These are phyloP conservation scores for Achaetomium macrosporum DNA, from an alignment of 2,329 filamentous ascomycete genomes.

Conservation along the genomic window DNA sequence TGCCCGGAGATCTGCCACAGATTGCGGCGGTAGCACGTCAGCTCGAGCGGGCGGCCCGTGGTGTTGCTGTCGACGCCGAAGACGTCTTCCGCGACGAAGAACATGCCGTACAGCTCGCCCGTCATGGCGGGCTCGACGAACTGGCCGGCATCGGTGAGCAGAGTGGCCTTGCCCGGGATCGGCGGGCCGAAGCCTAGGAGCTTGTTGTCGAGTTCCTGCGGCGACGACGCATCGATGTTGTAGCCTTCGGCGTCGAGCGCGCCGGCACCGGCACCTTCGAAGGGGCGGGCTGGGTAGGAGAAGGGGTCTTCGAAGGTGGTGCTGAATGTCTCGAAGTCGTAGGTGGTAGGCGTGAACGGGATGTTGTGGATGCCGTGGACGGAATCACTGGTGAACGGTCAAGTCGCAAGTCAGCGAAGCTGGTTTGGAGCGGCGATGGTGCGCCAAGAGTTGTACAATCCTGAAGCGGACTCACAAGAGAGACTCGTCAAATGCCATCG, in stretches of 20 bases:
- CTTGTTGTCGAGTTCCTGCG: slow-evolving; percentile 59
- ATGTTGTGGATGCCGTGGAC: slow-evolving; percentile 40
- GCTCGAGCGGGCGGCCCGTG: slow-evolving; percentile 58
- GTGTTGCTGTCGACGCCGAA: slow-evolving; percentile 54
- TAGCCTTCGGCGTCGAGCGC: slow-evolving; percentile 19
- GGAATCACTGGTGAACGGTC: slow-evolving; percentile 31
- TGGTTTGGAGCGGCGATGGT: neutral
- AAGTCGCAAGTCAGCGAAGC: neutral
- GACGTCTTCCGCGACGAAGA: slow-evolving; percentile 78
- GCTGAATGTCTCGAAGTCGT: slow-evolving; percentile 56
- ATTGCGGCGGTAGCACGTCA: slow-evolving; percentile 93
- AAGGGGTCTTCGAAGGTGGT: slow-evolving; percentile 63
- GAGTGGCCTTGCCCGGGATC: slow-evolving; percentile 47
- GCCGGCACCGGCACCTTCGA: slow-evolving; percentile 32
- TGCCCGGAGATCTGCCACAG: slow-evolving; percentile 92
- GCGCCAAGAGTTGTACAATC: neutral
- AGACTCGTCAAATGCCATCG: slow-evolving; percentile 51
- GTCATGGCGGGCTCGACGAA: slow-evolving; percentile 60
- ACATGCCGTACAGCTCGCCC: slow-evolving; percentile 81
- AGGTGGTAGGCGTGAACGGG: slow-evolving; percentile 49
- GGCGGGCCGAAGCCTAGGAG: slow-evolving; percentile 68
- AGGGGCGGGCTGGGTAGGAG: slow-evolving; percentile 47
- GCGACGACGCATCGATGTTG: slow-evolving; percentile 41
- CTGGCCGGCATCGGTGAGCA: slow-evolving; percentile 61
- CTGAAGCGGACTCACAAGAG: slow-evolving; percentile 44